These are phyloP conservation scores for Hygrocybe punicea DNA, from an alignment of 768 basidiomycete genomes.

Conservation along the genomic window DNA sequence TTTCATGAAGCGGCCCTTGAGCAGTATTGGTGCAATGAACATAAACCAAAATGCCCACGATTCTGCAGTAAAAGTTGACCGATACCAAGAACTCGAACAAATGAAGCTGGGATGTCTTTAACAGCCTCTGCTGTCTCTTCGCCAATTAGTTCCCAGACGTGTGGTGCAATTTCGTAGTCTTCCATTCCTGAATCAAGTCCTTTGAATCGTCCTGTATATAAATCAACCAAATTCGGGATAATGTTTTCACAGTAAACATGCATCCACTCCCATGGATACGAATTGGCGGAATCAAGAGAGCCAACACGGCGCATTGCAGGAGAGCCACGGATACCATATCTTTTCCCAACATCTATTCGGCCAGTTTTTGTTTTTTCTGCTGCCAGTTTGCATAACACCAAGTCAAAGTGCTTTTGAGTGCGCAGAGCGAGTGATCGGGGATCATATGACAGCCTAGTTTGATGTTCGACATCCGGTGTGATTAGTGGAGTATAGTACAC, in stretches of 20 bases:
- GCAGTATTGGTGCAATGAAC: constrained; percentile 37
- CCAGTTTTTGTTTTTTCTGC: constrained; percentile 17
- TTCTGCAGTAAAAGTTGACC: constrained; percentile 33
- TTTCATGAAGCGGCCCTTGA: constrained; percentile 26
- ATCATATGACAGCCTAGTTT: constrained; percentile 18
- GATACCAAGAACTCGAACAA: constrained; percentile 26
- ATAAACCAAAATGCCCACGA: constrained; percentile 38
- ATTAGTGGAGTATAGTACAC: constrained; percentile 24
- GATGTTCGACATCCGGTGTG: constrained; percentile 16
- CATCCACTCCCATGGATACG: constrained; percentile 49
- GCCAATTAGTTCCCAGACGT: constrained; percentile 43
- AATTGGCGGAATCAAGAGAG: constrained; percentile 33
- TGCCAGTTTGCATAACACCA: constrained; percentile 20
- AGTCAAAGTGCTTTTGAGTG: constrained; percentile 28
- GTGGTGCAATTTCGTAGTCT: constrained; percentile 25
- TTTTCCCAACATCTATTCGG: constrained; percentile 20
- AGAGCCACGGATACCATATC: constrained; percentile 33
- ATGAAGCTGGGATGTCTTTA: constrained; percentile 29
- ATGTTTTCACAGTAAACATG: constrained; percentile 47
- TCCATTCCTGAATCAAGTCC: constrained; percentile 30
- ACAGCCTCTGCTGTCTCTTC: constrained; percentile 28
- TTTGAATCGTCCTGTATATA: constrained; percentile 45
- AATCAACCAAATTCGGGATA: constrained; percentile 36
- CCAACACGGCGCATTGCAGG: constrained; percentile 32
- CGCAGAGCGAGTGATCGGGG: constrained; percentile 32